phyloP scores from a whole-genome alignment of 2,329 filamentous ascomycete genomes.

The Amauroascus niger region DNA sequence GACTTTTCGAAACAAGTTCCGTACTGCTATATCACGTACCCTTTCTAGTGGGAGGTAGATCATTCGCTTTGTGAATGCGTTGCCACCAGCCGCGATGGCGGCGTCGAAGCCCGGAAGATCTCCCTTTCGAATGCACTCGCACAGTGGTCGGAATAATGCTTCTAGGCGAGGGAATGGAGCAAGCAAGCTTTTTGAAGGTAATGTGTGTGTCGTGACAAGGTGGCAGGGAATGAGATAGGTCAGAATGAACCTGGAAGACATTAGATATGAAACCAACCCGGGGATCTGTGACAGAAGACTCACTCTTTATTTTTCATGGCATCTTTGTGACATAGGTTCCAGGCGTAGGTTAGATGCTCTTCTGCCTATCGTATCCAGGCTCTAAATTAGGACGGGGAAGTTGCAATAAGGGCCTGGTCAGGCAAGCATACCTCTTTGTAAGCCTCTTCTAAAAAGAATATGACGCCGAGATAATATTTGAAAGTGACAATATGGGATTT shows the following conservation, averaged over 20 bases:
- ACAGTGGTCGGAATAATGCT: conserved; percentile 66
- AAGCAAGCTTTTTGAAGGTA: conserved; percentile 65
- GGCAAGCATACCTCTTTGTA: conserved; percentile 57
- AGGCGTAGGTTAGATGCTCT: conserved; percentile 67
- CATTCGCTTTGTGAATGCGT: conserved; percentile 84
- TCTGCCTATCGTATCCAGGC: conserved; percentile 53
- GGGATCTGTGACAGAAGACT: conserved; percentile 24
- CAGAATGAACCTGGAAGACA: conserved; percentile 60
- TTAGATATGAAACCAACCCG: conserved; percentile 19
- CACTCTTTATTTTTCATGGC: conserved; percentile 72
- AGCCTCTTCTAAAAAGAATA: conserved; percentile 91
- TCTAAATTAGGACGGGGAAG: background rate
- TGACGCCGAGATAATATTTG: conserved; percentile 88
- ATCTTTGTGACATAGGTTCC: conserved; percentile 65
- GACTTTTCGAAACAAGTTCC: conserved; percentile 86
- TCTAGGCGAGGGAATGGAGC: conserved; percentile 66
- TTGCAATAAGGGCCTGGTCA: background rate
- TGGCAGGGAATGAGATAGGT: conserved; percentile 92
- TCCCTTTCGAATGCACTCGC: conserved; percentile 67
- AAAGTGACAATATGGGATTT: conserved; percentile 89
- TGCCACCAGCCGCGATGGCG: conserved; percentile 69
- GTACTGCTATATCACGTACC: conserved; percentile 79
- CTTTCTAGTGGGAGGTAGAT: conserved; percentile 93
- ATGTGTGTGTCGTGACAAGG: conserved; percentile 73
- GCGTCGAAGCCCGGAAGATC: conserved; percentile 76